These are phyloP conservation scores for Hyphopichia fennica DNA, from an alignment of 1,139 yeast species.

Conservation along the genomic window DNA sequence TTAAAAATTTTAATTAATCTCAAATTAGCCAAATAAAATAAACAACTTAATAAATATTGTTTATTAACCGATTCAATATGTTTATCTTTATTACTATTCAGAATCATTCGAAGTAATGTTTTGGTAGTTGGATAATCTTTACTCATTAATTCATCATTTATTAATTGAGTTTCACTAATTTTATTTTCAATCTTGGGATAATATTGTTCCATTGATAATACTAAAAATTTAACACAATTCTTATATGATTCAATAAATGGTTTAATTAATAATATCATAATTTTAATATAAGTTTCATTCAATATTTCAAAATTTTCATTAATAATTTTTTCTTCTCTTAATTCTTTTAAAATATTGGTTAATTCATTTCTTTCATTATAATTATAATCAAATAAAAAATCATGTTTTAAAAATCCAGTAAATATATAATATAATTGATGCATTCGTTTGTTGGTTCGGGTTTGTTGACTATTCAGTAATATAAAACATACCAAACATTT, in stretches of 20 bases:
- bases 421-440: conserved; percentile 33
- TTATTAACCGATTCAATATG: conserved; percentile 41
- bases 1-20: conserved; percentile 38
- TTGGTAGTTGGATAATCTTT: conserved; percentile 40
- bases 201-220: conserved; percentile 10
- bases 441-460: conserved; percentile 18
- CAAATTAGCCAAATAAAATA: conserved; percentile 41
- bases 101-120: conserved; percentile 34
- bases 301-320: conserved; percentile 21
- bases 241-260: conserved; percentile 44
- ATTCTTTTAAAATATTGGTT: conserved; percentile 28
- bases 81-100: conserved; percentile 13
- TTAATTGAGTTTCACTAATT: conserved; percentile 14
- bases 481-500: conserved; percentile 37
- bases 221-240: conserved; percentile 30
- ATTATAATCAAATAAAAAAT: conserved; percentile 47
- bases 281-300: conserved; percentile 23
- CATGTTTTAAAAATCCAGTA: conserved; percentile 43
- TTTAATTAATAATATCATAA: conserved; percentile 30
- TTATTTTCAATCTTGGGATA: conserved; percentile 3
- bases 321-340: conserved; percentile 18
- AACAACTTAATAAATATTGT: conserved; percentile 43
- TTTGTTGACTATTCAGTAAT: conserved; percentile 13
- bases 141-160: conserved; percentile 26
- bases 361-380: conserved; percentile 31